Base-by-base conservation (phyloP, 129 eudicot species). In the Ambrosia artemisiifolia region DNA sequence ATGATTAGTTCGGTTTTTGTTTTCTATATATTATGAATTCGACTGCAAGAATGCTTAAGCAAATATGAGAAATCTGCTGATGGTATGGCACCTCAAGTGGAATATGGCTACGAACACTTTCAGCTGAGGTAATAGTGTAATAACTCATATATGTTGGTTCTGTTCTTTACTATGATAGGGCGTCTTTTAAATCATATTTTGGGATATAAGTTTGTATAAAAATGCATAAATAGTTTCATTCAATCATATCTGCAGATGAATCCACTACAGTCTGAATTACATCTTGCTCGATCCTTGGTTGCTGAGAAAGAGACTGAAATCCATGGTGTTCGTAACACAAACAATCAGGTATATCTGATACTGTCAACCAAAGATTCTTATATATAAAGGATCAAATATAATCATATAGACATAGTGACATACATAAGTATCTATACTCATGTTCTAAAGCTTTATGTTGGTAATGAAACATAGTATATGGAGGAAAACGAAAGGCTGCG, bases 401-500 rank as follows among this genome's bases (percentile, higher is more conserved):
- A 40, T 40, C 2, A 40, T 0, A 49, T 24, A 30, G n/a, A n/a
- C n/a, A n/a, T n/a, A n/a, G n/a, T n/a, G 40, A 9, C 9, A 34
- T 43, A 51, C 28, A 4, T 16, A 8, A 3, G 42, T 14, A 63
- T 40, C 10, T 74, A 4, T 19, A 11, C 54, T 63, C 49, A 55
- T 64, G 35, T 66, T 59, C 56, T 72, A 65, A 72, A 60, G 47
- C 40, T 32, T 48, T 66, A 34, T 40, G 4, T 33, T 56, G 59
- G 44, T 9, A 11, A 77, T 70, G 56, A 63, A 36, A 5, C 44
- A 79, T 82, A 95, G 99, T 95, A 91, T 66, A 88, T 91, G 73
- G 99, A 90, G 75, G 99, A 95, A 86, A 95, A 91, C 55, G 99
- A 91, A 80, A 87, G 99, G 63, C 84, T 95, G 55, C 83, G 99